Evolutionary conservation across 192 early-diverging fungal species (phyloP).

Genomic region (Backusella australiensis): DNA sequence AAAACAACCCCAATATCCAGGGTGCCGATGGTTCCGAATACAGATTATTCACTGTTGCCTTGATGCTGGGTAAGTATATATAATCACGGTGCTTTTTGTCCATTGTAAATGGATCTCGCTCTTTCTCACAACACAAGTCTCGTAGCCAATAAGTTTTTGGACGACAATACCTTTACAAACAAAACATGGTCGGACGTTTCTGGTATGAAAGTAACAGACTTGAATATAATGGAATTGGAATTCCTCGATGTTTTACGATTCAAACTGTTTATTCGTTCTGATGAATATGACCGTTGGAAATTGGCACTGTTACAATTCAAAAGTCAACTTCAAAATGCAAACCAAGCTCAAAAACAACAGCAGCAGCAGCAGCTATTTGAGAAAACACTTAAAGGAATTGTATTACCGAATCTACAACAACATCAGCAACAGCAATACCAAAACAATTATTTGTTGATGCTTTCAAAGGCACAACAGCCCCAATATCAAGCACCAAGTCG

Average conservation of each 20-base stretch:
- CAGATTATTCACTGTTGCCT: constrained; percentile 49
- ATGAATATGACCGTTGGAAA: constrained; percentile 72
- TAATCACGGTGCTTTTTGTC: background rate
- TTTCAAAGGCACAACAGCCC: constrained; percentile 35
- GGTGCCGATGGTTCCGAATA: constrained; percentile 56
- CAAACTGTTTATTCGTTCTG: constrained; percentile 64
- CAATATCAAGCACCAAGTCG: constrained; percentile 28
- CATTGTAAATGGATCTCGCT: background rate
- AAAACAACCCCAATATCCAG: constrained; percentile 38
- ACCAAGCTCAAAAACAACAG: constrained; percentile 27
- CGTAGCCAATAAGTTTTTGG: constrained; percentile 75
- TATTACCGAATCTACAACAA: constrained; percentile 18
- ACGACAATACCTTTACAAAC: constrained; percentile 89
- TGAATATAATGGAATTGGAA: constrained; percentile 83
- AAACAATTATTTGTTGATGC: constrained; percentile 22
- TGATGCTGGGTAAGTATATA: constrained; percentile 44
- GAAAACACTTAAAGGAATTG: constrained; percentile 19
- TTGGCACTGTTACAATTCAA: constrained; percentile 40
- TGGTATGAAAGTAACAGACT: constrained; percentile 76
- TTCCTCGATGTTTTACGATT: constrained; percentile 76
- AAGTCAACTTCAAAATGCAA: constrained; percentile 27
- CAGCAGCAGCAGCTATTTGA: constrained; percentile 32
- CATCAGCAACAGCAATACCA: constrained; percentile 21
- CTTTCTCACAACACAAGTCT: background rate
- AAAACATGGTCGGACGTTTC: constrained; percentile 87